Evolutionary conservation across 306 rosid species (phyloP).

Genomic region (Acacia melanoxylon): DNA sequence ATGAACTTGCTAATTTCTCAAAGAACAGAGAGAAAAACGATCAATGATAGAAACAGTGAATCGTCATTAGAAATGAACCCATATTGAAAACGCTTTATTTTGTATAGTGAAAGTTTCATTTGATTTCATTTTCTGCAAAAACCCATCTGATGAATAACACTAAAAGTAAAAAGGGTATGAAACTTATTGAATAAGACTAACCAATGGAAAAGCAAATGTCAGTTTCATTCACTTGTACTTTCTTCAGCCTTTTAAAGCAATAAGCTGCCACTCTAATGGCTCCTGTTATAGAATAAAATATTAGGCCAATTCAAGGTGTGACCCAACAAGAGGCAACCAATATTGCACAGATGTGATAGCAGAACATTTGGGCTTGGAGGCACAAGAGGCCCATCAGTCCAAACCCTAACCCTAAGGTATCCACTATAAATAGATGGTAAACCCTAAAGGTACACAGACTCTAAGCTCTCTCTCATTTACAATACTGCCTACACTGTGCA

Average conservation of each 20-base stretch:
- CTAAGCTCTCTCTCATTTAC: no score
- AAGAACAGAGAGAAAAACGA: background rate
- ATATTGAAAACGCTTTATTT: background rate
- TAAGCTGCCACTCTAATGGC: conserved; percentile 68
- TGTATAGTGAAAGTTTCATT: background rate
- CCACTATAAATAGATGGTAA: no score
- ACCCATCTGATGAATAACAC: background rate
- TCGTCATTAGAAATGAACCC: background rate
- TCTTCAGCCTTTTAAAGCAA: conserved; percentile 59
- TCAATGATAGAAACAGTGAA: background rate
- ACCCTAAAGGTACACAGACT: no score
- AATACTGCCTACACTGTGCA: no score
- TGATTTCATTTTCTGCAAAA: background rate
- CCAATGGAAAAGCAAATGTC: conserved; percentile 60
- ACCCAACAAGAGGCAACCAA: no score
- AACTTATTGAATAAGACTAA: conserved; percentile 24
- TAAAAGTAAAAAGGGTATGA: background rate
- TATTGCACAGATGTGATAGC: no score
- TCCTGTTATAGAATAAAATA: no score
- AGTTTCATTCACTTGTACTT: conserved; percentile 45
- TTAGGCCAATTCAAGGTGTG: no score
- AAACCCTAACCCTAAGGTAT: no score
- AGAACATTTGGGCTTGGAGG: no score
- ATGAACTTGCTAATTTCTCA: background rate
- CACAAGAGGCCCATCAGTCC: no score